A percentile compares a stretch with the other conserved stretches of the same genome.
Evolutionary conservation across 805 yeast genomes (phyloP).

Genomic region (Schwanniomyces pseudopolymorphus): DNA sequence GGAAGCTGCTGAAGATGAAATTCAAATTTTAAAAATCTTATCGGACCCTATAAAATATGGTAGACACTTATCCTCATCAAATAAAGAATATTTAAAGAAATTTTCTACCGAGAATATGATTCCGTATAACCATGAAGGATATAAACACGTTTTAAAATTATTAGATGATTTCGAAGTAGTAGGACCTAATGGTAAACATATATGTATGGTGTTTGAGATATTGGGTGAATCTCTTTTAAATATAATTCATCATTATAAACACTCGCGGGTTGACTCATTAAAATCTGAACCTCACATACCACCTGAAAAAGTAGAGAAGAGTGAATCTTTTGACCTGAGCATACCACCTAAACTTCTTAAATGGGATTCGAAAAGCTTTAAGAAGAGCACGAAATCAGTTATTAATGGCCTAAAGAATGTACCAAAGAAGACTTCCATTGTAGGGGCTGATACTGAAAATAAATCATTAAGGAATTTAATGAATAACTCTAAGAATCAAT

Average conservation of each 20-base stretch:
- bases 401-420: conserved; percentile 11
- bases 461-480: conserved; percentile 28
- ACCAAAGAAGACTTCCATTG: not conserved
- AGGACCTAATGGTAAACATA: conserved; percentile 66
- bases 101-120: conserved; percentile 1
- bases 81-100: conserved; percentile 10
- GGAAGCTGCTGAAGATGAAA: conserved; percentile 68
- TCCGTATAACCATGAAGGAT: conserved; percentile 44
- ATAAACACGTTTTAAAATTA: conserved; percentile 50
- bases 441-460: not conserved
- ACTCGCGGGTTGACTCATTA: not conserved
- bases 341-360: conserved; percentile 13
- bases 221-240: conserved; percentile 60
- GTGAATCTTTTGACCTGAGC: not conserved
- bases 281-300: not conserved
- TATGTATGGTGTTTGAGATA: conserved; percentile 67
- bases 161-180: conserved; percentile 54
- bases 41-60: conserved; percentile 16
- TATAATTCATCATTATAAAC: conserved; percentile 47
- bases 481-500: conserved; percentile 39
- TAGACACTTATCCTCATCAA: conserved; percentile 10
- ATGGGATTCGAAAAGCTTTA: conserved; percentile 16
- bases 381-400: conserved; percentile 20
- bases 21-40: conserved; percentile 45
- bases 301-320: not conserved